Conservation (phyloP, 768 basidiomycete species). For the Paxillus involutus region DNA sequence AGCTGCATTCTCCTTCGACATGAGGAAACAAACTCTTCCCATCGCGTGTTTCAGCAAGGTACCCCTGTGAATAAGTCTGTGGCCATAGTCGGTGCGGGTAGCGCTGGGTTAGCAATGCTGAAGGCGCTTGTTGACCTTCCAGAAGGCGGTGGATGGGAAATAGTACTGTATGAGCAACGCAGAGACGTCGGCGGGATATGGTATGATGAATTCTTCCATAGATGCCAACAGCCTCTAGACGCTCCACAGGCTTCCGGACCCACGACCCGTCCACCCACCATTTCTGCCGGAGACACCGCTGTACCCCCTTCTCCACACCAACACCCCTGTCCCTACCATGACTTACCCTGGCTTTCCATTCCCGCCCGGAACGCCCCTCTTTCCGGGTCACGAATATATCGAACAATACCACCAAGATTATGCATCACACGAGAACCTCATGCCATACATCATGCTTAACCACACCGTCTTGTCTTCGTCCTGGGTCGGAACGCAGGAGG, state of each 20-base stretch:
- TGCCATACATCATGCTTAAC: conserved; percentile 40
- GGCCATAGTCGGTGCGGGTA: conserved; percentile 58
- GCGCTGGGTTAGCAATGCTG: conserved; percentile 53
- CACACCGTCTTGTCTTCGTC: conserved; percentile 41
- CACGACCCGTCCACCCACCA: conserved; percentile 37
- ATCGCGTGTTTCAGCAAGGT: not conserved
- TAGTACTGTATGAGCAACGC: conserved; percentile 55
- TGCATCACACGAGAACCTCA: conserved; percentile 38
- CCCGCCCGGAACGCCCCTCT: conserved; percentile 49
- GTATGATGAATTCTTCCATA: conserved; percentile 24
- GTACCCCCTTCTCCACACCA: conserved; percentile 54
- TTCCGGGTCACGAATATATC: conserved; percentile 46
- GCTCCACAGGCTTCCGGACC: conserved; percentile 34
- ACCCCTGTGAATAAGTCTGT: conserved; percentile 39
- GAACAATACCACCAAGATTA: conserved; percentile 47
- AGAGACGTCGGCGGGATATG: conserved; percentile 57
- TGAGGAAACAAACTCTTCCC: not conserved
- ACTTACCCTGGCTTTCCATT: conserved; percentile 57
- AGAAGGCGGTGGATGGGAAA: conserved; percentile 39
- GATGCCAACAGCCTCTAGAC: not conserved
- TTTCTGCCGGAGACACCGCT: conserved; percentile 52
- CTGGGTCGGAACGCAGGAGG: conserved; percentile 41
- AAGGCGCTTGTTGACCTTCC: conserved; percentile 51
- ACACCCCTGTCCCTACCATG: conserved; percentile 58
- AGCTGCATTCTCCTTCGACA: conserved; percentile 10